A percentile compares a stretch with the other conserved stretches of the same genome.
Evolutionary conservation across 345 rosid genomes (phyloP).

Genomic region (thale cress (Arabidopsis thaliana)): DNA sequence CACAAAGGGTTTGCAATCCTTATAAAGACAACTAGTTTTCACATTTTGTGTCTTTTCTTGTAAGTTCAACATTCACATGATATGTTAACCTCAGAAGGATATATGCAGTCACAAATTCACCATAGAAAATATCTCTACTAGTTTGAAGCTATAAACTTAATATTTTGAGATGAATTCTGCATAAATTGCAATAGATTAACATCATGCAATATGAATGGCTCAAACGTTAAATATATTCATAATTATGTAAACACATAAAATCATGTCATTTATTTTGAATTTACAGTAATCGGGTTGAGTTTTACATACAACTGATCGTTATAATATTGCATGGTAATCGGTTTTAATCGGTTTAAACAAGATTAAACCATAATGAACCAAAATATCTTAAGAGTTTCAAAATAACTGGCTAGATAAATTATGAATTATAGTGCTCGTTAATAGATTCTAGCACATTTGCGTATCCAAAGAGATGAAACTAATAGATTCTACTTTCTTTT

Average conservation of each 20-base stretch:
- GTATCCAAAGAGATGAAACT: conserved; percentile 7
- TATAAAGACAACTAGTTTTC: conserved; percentile 16
- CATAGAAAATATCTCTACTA: conserved; percentile 10
- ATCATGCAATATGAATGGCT: neutral
- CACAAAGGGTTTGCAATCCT: conserved; percentile 22
- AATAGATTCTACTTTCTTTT: neutral
- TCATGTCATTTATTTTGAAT: neutral
- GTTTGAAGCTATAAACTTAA: neutral
- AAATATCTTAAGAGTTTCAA: neutral
- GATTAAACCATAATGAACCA: neutral
- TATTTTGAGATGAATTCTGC: too few relatives aligned
- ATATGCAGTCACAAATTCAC: neutral
- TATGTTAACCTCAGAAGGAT: neutral
- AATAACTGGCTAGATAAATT: neutral
- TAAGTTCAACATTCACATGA: conserved; percentile 12
- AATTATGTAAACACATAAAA: neutral
- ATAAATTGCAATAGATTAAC: neutral
- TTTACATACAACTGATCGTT: neutral
- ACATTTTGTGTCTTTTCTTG: neutral
- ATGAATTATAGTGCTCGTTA: neutral
- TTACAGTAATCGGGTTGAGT: neutral
- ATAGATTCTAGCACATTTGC: neutral
- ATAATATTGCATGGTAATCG: neutral
- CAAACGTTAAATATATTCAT: neutral
- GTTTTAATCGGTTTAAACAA: neutral